These are phyloP conservation scores for Lecanicillium sp. DNA, from an alignment of 2,329 filamentous ascomycete genomes.

Conservation along the genomic window DNA sequence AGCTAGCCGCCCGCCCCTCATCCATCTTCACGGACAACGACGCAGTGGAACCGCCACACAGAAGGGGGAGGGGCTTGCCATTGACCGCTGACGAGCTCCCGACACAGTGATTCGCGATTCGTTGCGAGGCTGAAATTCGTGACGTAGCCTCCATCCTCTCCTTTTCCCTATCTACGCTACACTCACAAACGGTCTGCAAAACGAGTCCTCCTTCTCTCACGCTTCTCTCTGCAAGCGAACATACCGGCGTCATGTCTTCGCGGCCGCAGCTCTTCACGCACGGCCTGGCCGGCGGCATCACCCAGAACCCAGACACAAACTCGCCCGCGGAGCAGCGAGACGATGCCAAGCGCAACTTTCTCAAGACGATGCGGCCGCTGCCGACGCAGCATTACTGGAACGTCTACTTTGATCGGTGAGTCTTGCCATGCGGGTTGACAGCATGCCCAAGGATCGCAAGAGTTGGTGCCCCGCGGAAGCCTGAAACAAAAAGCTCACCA, in stretches of 20 bases:
- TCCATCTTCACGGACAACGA: background rate
- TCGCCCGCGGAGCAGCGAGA: conserved; percentile 69
- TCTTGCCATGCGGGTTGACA: too few relatives aligned
- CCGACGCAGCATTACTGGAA: conserved; percentile 76
- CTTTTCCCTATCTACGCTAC: too few relatives aligned
- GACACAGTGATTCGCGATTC: too few relatives aligned
- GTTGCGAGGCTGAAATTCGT: too few relatives aligned
- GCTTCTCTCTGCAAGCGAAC: background rate
- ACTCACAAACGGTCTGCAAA: too few relatives aligned
- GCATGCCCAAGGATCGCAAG: background rate
- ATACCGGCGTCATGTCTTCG: conserved; percentile 40
- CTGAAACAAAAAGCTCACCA: too few relatives aligned
- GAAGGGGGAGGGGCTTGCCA: too few relatives aligned
- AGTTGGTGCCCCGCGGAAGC: too few relatives aligned
- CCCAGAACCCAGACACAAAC: conserved; percentile 50
- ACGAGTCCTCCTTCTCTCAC: too few relatives aligned
- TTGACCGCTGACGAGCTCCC: too few relatives aligned
- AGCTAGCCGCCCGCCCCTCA: background rate
- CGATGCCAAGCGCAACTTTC: conserved; percentile 76
- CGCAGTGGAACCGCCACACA: too few relatives aligned
- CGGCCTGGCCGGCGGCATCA: conserved; percentile 53
- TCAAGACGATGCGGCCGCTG: conserved; percentile 64
- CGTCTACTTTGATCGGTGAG: conserved; percentile 58
- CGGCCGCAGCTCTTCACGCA: conserved; percentile 54
- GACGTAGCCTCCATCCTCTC: background rate